Evolutionary conservation across 495 filamentous ascomycete species (phyloP).

Genomic region (Penicillium atrosanguineum): DNA sequence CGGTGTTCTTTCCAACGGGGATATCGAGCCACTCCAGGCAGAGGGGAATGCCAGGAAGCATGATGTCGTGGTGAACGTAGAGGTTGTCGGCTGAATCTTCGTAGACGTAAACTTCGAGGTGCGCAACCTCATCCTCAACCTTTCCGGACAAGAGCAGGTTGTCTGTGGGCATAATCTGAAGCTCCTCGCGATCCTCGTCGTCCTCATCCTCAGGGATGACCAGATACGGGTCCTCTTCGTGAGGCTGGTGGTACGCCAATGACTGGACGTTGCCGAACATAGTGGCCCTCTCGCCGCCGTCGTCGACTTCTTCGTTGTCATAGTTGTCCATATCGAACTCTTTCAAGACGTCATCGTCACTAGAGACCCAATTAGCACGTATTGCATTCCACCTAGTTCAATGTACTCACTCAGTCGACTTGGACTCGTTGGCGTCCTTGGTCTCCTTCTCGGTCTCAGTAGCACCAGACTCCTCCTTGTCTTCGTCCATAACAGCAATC

Average conservation of each 20-base stretch:
- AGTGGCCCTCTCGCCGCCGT: constrained; percentile 67
- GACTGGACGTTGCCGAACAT: constrained; percentile 96
- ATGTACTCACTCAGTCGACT: constrained; percentile 20
- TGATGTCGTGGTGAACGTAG: constrained; percentile 99
- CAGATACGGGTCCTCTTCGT: constrained; percentile 94
- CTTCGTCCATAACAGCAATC: constrained; percentile 27
- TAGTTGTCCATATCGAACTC: constrained; percentile 97
- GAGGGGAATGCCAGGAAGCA: constrained; percentile 95
- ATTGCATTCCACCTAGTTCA: background rate
- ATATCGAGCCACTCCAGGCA: constrained; percentile 94
- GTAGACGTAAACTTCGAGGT: constrained; percentile 96
- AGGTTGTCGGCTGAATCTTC: constrained; percentile 92
- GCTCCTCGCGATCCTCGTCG: constrained; percentile 87
- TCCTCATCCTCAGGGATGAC: constrained; percentile 73
- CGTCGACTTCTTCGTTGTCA: constrained; percentile 72
- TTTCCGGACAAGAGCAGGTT: constrained; percentile 89
- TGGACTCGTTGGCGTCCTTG: constrained; percentile 16
- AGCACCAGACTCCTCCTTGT: constrained; percentile 24
- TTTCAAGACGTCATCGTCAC: constrained; percentile 82
- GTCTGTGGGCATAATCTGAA: constrained; percentile 89
- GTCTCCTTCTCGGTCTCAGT: constrained; percentile 22
- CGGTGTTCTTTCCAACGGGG: constrained; percentile 67
- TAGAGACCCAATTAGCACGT: constrained; percentile 28
- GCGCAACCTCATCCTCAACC: constrained; percentile 94
- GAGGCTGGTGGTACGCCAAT: constrained; percentile 87